Conservation (phyloP, 768 basidiomycete genomes). For the Fomitopsis pulvina region DNA sequence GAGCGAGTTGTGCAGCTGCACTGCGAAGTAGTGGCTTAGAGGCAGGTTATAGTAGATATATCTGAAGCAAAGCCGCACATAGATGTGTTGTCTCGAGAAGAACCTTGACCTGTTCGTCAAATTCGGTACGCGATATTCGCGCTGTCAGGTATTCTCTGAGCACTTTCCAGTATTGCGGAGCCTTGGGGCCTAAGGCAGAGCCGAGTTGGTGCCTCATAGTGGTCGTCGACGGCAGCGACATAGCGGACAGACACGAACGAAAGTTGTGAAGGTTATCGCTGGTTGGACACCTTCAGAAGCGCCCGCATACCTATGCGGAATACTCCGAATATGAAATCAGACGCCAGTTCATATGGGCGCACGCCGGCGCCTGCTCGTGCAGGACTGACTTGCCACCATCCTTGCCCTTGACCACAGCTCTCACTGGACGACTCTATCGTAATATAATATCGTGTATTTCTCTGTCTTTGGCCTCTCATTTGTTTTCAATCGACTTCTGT, state of each 20-base stretch:
- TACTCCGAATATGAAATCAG: too few species aligned
- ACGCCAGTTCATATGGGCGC: too few species aligned
- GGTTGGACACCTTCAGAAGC: too few species aligned
- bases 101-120: slow-evolving; percentile 63
- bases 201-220: slow-evolving; percentile 66
- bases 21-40: slow-evolving; percentile 24
- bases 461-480: not conserved
- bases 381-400: not conserved
- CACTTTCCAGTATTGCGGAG: slow-evolving; percentile 52
- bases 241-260: too few species aligned
- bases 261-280: too few species aligned
- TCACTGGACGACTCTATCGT: not conserved
- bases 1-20: slow-evolving; percentile 78
- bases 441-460: not conserved
- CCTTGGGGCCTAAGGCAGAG: slow-evolving; percentile 53
- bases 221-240: slow-evolving; percentile 74
- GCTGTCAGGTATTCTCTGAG: slow-evolving; percentile 66
- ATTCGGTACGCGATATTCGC: slow-evolving; percentile 64
- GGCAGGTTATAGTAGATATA: not conserved
- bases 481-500: not conserved
- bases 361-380: not conserved
- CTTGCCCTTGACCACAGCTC: not conserved
- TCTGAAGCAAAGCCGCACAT: not conserved
- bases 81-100: slow-evolving; percentile 29
- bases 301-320: too few species aligned